Percentiles rank a stretch among this genome's conserved stretches.
Evolutionary conservation across 805 yeast species (phyloP).

Genomic region (Metschnikowia bowlesiae): DNA sequence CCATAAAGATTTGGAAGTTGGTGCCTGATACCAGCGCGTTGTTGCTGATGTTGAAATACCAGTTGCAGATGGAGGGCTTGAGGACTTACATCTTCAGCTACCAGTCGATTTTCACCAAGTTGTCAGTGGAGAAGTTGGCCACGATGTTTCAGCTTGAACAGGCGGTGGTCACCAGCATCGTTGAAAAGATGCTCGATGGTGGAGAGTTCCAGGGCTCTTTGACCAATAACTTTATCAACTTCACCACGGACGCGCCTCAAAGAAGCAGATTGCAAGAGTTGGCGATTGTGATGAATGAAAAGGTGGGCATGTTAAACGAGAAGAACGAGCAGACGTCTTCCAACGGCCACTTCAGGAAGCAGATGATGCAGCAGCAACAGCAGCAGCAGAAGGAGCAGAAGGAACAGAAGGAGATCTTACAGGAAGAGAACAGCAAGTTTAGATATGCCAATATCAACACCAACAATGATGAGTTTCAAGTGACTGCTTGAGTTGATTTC

Average conservation of each 20-base stretch:
- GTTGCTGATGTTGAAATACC: constrained; percentile 66
- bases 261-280: constrained; percentile 82
- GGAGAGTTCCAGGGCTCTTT: constrained; percentile 76
- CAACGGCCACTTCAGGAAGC: constrained; percentile 57
- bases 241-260: constrained; percentile 67
- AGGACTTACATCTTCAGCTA: constrained; percentile 89
- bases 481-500: constrained; percentile 5
- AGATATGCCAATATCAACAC: constrained; percentile 43
- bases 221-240: constrained; percentile 63
- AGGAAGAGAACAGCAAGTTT: constrained; percentile 38
- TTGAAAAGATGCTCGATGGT: constrained; percentile 69
- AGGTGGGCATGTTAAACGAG: constrained; percentile 71
- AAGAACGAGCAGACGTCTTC: constrained; percentile 80
- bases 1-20: constrained; percentile 83
- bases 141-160: constrained; percentile 60
- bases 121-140: constrained; percentile 65
- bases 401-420: constrained; percentile 28
- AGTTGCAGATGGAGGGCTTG: constrained; percentile 85
- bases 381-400: constrained; percentile 29
- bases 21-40: constrained; percentile 65
- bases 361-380: constrained; percentile 34
- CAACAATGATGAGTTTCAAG: constrained; percentile 42
- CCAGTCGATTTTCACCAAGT: constrained; percentile 68
- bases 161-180: constrained; percentile 54
- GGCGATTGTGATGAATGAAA: constrained; percentile 79